phyloP scores from a whole-genome alignment of 805 yeast genomes.

The Tetrapisispora fleetii region DNA sequence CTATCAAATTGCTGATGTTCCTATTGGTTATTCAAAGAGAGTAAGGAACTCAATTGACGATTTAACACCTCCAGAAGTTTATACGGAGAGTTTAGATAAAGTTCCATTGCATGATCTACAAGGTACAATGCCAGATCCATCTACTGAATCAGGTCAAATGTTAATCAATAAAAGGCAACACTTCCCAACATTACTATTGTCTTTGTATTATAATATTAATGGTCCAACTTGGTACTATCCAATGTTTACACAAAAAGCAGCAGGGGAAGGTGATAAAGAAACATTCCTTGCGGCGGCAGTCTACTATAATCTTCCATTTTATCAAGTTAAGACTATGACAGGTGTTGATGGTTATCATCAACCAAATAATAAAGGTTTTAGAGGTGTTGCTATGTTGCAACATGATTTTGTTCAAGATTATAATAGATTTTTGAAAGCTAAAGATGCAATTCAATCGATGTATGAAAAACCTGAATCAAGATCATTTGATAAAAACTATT shows the following conservation, averaged over 20 bases:
- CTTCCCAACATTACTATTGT: slow-evolving; percentile 45
- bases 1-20: slow-evolving; percentile 59
- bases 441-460: slow-evolving; percentile 10
- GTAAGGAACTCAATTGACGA: slow-evolving; percentile 32
- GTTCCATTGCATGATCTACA: slow-evolving; percentile 49
- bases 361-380: slow-evolving; percentile 31
- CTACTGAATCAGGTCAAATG: slow-evolving; percentile 68
- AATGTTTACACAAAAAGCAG: slow-evolving; percentile 64
- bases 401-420: slow-evolving; percentile 58
- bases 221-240: slow-evolving; percentile 67
- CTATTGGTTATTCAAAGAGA: slow-evolving; percentile 34
- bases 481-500: slow-evolving; percentile 12
- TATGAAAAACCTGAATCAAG: slow-evolving; percentile 4
- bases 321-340: slow-evolving; percentile 37
- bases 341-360: slow-evolving; percentile 33
- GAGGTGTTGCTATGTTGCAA: slow-evolving; percentile 74
- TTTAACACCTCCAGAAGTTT: slow-evolving; percentile 27
- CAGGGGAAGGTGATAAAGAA: slow-evolving; percentile 76
- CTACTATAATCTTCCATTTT: slow-evolving; percentile 36
- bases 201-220: slow-evolving; percentile 55
- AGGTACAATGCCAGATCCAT: slow-evolving; percentile 59
- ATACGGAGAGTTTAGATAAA: slow-evolving; percentile 19
- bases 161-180: slow-evolving; percentile 54
- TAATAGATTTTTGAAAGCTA: slow-evolving; percentile 13
- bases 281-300: slow-evolving; percentile 57